Evolutionary conservation across 2,329 filamentous ascomycete genomes (phyloP), one percentile per base, ranked within the genome.

Genomic region (Xylaria hypoxylon): DNA sequence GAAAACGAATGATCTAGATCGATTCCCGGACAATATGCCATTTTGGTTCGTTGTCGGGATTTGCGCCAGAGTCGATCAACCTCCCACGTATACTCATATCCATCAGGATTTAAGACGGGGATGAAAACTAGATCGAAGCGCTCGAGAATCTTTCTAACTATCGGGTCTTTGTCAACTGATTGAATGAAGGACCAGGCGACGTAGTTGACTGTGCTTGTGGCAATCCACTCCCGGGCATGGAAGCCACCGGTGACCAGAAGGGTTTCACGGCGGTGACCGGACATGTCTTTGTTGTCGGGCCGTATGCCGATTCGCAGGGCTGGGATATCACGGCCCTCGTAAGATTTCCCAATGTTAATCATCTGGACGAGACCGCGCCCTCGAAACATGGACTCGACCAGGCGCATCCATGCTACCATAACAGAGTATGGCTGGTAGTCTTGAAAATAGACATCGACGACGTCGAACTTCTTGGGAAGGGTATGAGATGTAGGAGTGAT

Each of bases 201-300:
- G 74, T 97, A 98, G 74, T 91, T 96, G 59, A 96, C 93, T 0
- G 94, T 97, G 74, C 91, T 96, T 0, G 91, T 94, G 52, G 93
- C 93, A 71, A 99, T 97, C 96, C 96, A 99, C 83, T 99, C 96
- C 42, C 96, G 88, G 2, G 94, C 95, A 78, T 98, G 96, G n/a
- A 92, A 85, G 55, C 95, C 95, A 60, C 93, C 96, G 3, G 90
- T 90, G 22, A 99, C 83, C 57, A 97, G 83, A 63, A 97, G 88
- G 0, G 92, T 95, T 77, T 93, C 93, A 56, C 92, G 88, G 5
- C 83, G 84, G 13, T 19, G 40, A 80, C 62, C 84, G 81, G 1
- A 84, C 82, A 1, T 50, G 7, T 59, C 69, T 31, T 61, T 53
- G 35, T 61, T 53, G 35, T 64, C 63, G 17, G 68, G 38, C 31